These are phyloP conservation scores for Linnemannia exigua DNA, from an alignment of 192 early-diverging fungal species.

Conservation along the genomic window DNA sequence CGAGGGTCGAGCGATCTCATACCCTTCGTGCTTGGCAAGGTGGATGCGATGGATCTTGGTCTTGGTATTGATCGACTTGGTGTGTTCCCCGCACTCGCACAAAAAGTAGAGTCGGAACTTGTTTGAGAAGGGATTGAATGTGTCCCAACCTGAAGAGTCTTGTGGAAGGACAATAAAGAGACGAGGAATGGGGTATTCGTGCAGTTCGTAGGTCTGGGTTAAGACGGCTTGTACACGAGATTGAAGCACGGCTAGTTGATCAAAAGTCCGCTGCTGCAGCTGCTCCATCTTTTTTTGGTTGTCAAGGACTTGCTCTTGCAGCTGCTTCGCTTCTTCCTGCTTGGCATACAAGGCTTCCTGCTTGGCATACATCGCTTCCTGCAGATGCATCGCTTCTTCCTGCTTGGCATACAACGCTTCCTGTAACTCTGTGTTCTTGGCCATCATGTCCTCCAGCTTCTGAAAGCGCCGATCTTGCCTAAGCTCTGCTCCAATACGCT, in stretches of 20 bases:
- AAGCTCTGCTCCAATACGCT: background rate
- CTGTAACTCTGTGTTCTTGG: background rate
- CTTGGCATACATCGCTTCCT: background rate
- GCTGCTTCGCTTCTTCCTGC: slow-evolving; percentile 6
- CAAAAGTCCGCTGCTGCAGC: slow-evolving; percentile 14
- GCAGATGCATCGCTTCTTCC: background rate
- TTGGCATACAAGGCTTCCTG: background rate
- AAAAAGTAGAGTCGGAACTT: slow-evolving; percentile 23
- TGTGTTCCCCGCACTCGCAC: slow-evolving; percentile 26
- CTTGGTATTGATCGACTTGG: slow-evolving; percentile 3
- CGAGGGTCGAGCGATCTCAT: slow-evolving; percentile 2
- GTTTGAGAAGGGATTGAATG: slow-evolving; percentile 4
- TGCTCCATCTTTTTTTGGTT: slow-evolving; percentile 14
- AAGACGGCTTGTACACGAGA: slow-evolving; percentile 24
- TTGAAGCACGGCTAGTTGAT: slow-evolving; percentile 17
- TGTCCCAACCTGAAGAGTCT: background rate
- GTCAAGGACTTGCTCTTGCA: background rate
- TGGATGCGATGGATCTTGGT: slow-evolving; percentile 2
- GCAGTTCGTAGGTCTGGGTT: slow-evolving; percentile 32
- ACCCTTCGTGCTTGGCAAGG: slow-evolving; percentile 21
- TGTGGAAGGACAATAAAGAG: slow-evolving; percentile 30
- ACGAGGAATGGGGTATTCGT: slow-evolving; percentile 42
- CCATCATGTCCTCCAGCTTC: background rate
- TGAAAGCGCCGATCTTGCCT: background rate
- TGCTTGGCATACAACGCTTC: background rate